phyloP scores from a whole-genome alignment of 2,329 filamentous ascomycete species.

The Xenosphaeropsis pyriputrescens region DNA sequence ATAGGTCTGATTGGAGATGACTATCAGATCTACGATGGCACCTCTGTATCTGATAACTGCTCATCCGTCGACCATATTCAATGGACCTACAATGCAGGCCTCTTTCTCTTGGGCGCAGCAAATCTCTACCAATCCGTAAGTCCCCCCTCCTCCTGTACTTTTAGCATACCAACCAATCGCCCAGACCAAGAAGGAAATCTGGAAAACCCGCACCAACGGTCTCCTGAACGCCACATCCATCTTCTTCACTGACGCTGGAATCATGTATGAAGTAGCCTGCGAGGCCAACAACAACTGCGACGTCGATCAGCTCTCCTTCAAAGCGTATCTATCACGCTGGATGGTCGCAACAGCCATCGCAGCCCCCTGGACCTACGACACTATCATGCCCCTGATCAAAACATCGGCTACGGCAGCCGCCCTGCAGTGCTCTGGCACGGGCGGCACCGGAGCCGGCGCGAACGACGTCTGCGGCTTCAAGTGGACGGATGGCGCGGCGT shows the following conservation, averaged over 20 bases:
- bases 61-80: conserved; percentile 43
- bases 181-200: conserved; percentile 17
- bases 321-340: conserved; percentile 46
- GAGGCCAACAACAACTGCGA: conserved; percentile 45
- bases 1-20: conserved; percentile 42
- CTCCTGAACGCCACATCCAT: conserved; percentile 35
- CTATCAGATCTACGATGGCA: conserved; percentile 43
- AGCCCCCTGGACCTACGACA: conserved; percentile 40
- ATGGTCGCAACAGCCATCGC: conserved; percentile 46
- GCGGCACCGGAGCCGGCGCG: conserved; percentile 18
- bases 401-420: conserved; percentile 39
- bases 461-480: conserved; percentile 45
- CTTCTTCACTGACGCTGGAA: conserved; percentile 38
- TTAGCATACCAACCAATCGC: conserved; percentile 11
- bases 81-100: conserved; percentile 58
- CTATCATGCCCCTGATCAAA: conserved; percentile 35
- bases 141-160: neutral
- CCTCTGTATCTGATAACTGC: conserved; percentile 40
- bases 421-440: conserved; percentile 34
- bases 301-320: conserved; percentile 46
- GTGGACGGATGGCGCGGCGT: conserved; percentile 37
- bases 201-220: conserved; percentile 41
- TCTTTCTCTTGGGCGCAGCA: conserved; percentile 43
- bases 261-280: conserved; percentile 52
- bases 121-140: conserved; percentile 31